Percentiles rank a stretch among this genome's conserved stretches.
phyloP scores from a whole-genome alignment of 768 basidiomycete species.

The Dacryopinax primogenitus region DNA sequence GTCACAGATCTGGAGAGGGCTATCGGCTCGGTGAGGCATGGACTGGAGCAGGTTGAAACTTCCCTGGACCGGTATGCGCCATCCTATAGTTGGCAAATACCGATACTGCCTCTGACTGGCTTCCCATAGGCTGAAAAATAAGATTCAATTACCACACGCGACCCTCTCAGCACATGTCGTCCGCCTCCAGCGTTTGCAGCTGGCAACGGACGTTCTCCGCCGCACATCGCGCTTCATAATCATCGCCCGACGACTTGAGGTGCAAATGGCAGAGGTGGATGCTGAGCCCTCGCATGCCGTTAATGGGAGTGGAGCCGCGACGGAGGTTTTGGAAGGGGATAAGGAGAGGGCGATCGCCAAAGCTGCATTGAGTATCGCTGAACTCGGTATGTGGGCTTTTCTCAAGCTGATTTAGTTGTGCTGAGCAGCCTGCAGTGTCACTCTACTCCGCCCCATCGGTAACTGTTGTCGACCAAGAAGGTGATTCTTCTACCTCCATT shows the following conservation, averaged over 20 bases:
- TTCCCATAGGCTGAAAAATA: slow-evolving; percentile 54
- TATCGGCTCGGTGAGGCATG: slow-evolving; percentile 49
- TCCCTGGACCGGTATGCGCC: slow-evolving; percentile 58
- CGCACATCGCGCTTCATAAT: slow-evolving; percentile 74
- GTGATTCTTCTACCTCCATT: background rate
- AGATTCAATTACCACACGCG: slow-evolving; percentile 75
- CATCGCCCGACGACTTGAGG: slow-evolving; percentile 66
- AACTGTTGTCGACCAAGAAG: background rate
- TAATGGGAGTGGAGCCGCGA: slow-evolving; percentile 6
- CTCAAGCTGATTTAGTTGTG: background rate
- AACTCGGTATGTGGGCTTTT: slow-evolving; percentile 50
- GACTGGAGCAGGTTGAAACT: slow-evolving; percentile 57
- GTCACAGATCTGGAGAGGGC: slow-evolving; percentile 60
- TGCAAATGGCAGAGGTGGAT: slow-evolving; percentile 67
- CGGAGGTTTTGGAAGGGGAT: slow-evolving; percentile 50
- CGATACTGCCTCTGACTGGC: slow-evolving; percentile 20
- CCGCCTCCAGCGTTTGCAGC: slow-evolving; percentile 64
- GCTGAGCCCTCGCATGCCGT: slow-evolving; percentile 14
- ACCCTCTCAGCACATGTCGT: slow-evolving; percentile 56
- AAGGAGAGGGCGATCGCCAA: slow-evolving; percentile 81
- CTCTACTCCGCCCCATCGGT: background rate
- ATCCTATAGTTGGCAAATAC: slow-evolving; percentile 19
- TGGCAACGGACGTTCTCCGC: slow-evolving; percentile 72
- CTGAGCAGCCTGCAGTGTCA: too few relatives aligned
- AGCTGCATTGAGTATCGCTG: slow-evolving; percentile 87